Evolutionary conservation across 2,329 filamentous ascomycete species (phyloP), one percentile per base, ranked within the genome.

Genomic region (Sphaerostilbella broomeana): DNA sequence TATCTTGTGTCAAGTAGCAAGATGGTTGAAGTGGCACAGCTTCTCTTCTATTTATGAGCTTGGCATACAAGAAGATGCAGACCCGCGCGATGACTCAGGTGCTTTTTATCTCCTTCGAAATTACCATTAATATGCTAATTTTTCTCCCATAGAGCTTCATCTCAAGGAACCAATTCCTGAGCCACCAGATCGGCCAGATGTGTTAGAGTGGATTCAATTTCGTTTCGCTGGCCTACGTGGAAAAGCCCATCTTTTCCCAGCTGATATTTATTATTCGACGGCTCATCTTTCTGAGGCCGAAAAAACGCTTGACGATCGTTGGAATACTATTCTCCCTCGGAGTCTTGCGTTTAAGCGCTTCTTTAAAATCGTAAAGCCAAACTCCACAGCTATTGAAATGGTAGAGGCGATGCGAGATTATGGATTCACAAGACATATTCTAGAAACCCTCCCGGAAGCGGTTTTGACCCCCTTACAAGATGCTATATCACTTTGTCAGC

Each of bases 391-490:
- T 19, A 66, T 74, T 5, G 74, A 81, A 47, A 76, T 84, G 47
- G 82, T 94, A 3, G 81, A 92, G 54, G 70, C 81, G 17, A 81
- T 95, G 64, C 72, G 81, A 43, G 68, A 77, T 29, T 81, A 81
- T 45, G 81, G 82, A 0, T 77, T 95, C 32, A 79, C 73, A 6
- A 61, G 64, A 8, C 68, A 73, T 17, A 66, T 89, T 34, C 72
- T 97, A 12, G 86, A 94, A 47, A 88, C 85, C 1, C 67, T 97
- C 1, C 90, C 92, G 2, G 87, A 94, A 59, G 80, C 86, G 18
- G 71, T 95, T n/a, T 74, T 85, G 38, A 77, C 82, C 2, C 84
- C 86, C 0, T 68, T 97, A 11, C 82, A 84, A 55, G 89, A 97
- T 62, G 80, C 83, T 5, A 87, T 97, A 27, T 76, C 81, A n/a